A percentile compares a stretch with the other conserved stretches of the same genome.
phyloP scores from a whole-genome alignment of 768 basidiomycete genomes.

The Kwoniella shandongensis region DNA sequence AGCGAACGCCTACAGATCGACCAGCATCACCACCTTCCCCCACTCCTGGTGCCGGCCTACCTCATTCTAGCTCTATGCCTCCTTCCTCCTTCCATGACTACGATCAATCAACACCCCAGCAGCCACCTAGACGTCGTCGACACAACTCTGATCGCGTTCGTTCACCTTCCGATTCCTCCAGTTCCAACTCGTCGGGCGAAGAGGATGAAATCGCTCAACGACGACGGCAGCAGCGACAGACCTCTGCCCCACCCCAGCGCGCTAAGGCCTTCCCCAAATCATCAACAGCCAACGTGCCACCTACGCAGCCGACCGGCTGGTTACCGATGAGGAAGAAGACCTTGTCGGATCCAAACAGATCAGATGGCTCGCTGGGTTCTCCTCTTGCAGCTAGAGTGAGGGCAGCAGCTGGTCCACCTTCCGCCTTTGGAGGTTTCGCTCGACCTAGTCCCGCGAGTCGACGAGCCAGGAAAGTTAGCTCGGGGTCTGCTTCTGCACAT shows the following conservation, averaged over 20 bases:
- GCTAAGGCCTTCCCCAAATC: slow-evolving; percentile 23
- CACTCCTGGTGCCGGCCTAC: slow-evolving; percentile 11
- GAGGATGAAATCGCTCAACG: slow-evolving; percentile 13
- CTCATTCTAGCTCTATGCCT: slow-evolving; percentile 36
- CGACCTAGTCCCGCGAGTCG: slow-evolving; percentile 42
- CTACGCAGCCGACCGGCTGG: slow-evolving; percentile 11
- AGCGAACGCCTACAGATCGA: not conserved
- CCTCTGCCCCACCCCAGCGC: slow-evolving; percentile 25
- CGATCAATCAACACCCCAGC: slow-evolving; percentile 25
- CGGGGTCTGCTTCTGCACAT: slow-evolving; percentile 15
- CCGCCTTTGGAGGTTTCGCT: slow-evolving; percentile 37
- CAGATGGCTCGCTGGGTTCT: slow-evolving; percentile 20
- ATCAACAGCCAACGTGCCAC: slow-evolving; percentile 8
- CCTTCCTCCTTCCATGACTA: slow-evolving; percentile 28
- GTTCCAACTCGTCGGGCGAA: slow-evolving; percentile 26
- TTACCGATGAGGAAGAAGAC: slow-evolving; percentile 26
- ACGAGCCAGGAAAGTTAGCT: slow-evolving; percentile 29
- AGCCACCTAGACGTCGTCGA: slow-evolving; percentile 20
- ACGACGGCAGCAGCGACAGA: slow-evolving; percentile 10
- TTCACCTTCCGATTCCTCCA: slow-evolving; percentile 36
- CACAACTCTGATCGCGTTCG: slow-evolving; percentile 34
- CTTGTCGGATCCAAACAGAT: slow-evolving; percentile 22
- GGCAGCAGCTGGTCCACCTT: slow-evolving; percentile 30
- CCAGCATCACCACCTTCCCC: slow-evolving; percentile 26
- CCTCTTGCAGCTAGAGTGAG: slow-evolving; percentile 29